Percentiles rank a stretch among this genome's conserved stretches.
These are phyloP conservation scores for Fabrea salina DNA, from an alignment of 169 alveolate species.

Conservation along the genomic window DNA sequence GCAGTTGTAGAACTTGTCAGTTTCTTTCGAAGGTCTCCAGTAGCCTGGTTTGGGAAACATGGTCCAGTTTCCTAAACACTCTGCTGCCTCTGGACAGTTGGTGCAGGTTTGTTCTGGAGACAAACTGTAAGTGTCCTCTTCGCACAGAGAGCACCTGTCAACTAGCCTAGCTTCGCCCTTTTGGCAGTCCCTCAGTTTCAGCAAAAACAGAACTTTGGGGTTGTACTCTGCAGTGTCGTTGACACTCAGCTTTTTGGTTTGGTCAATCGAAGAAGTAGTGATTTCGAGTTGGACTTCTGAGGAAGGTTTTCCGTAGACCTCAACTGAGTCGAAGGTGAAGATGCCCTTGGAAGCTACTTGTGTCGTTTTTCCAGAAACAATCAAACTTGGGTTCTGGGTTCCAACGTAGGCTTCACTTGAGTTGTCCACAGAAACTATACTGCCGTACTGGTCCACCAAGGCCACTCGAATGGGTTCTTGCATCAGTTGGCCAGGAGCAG, in stretches of 20 bases:
- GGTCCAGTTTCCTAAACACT: constrained; percentile 29
- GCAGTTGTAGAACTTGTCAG: constrained; percentile 36
- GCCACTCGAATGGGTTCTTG: not conserved
- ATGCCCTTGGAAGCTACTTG: not conserved
- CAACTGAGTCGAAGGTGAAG: not conserved
- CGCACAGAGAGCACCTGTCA: too few relatives aligned
- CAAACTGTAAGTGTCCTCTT: too few relatives aligned
- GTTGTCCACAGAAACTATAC: not conserved
- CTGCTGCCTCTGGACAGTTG: too few relatives aligned
- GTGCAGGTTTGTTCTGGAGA: too few relatives aligned
- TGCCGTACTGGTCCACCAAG: not conserved
- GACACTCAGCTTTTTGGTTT: not conserved
- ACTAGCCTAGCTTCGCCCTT: not conserved
- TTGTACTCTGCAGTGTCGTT: not conserved
- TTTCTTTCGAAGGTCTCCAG: constrained; percentile 33
- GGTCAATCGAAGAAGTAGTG: not conserved
- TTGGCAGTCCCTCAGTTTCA: not conserved
- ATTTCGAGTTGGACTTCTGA: not conserved
- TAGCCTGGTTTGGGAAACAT: constrained; percentile 40
- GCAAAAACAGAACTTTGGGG: not conserved
- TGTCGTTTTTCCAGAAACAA: not conserved
- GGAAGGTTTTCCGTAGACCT: not conserved
- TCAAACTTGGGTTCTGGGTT: not conserved
- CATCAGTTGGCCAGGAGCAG: not conserved
- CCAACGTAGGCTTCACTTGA: not conserved